Evolutionary conservation across 768 basidiomycete species (phyloP).

Genomic region (Chalciporus chontae): DNA sequence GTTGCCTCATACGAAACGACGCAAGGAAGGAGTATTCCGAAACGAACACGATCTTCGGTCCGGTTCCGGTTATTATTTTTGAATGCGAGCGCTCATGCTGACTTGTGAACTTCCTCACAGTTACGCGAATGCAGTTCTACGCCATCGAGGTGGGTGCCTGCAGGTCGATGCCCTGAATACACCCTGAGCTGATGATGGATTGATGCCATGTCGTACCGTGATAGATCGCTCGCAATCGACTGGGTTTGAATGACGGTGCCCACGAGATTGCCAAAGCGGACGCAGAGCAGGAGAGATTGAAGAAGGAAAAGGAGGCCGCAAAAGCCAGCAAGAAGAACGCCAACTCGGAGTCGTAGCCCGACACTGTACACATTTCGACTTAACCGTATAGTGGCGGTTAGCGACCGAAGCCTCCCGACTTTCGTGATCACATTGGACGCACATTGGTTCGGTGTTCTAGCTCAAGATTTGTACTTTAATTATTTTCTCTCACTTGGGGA

Average conservation of each 20-base stretch:
- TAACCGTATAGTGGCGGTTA: not conserved
- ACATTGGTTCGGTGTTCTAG: not conserved
- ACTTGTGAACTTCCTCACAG: constrained; percentile 10
- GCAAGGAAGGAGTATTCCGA: constrained; percentile 80
- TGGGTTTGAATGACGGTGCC: constrained; percentile 84
- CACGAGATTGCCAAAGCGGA: constrained; percentile 79
- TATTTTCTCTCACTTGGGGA: not conserved
- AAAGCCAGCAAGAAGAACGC: constrained; percentile 36
- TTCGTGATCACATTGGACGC: not conserved
- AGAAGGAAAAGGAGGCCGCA: constrained; percentile 58
- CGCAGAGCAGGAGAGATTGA: constrained; percentile 47
- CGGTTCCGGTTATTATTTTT: constrained; percentile 15
- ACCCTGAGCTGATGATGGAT: not conserved
- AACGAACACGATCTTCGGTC: constrained; percentile 92
- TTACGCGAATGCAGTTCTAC: constrained; percentile 64
- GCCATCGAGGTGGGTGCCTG: constrained; percentile 69
- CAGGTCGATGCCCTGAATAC: constrained; percentile 5
- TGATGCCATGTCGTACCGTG: not conserved
- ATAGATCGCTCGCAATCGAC: constrained; percentile 87
- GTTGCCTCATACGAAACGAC: constrained; percentile 86
- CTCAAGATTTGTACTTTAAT: not conserved
- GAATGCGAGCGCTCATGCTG: constrained; percentile 4
- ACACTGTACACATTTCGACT: not conserved
- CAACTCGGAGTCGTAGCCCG: constrained; percentile 27
- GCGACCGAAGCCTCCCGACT: not conserved